A percentile compares a stretch with the other conserved stretches of the same genome.
These are phyloP conservation scores for Amanita phalloides DNA, from an alignment of 768 basidiomycete genomes.

Conservation along the genomic window DNA sequence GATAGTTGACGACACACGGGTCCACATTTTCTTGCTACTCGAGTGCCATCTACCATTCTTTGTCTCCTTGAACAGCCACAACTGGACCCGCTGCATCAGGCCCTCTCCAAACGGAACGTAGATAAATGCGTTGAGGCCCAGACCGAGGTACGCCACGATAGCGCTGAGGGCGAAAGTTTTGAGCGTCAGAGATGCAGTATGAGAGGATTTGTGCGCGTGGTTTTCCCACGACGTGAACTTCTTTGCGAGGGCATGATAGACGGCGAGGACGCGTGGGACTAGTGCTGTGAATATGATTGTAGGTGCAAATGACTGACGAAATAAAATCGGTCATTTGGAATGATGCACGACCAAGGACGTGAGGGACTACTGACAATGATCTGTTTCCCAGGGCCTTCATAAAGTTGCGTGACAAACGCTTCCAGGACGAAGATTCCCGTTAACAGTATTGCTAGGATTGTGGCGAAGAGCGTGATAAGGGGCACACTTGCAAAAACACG, in stretches of 20 bases:
- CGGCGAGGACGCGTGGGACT: slow-evolving; percentile 67
- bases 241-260: slow-evolving; percentile 61
- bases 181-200: slow-evolving; percentile 71
- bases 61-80: slow-evolving; percentile 22
- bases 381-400: slow-evolving; percentile 76
- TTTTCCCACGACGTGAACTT: slow-evolving; percentile 86
- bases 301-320: slow-evolving; percentile 58
- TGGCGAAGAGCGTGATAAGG: slow-evolving; percentile 64
- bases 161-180: slow-evolving; percentile 88
- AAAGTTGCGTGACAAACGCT: slow-evolving; percentile 82
- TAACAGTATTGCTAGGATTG: slow-evolving; percentile 55
- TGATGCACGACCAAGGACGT: neutral
- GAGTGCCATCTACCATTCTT: slow-evolving; percentile 11
- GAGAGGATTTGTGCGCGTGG: slow-evolving; percentile 69
- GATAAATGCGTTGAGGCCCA: slow-evolving; percentile 90
- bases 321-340: neutral
- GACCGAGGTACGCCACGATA: slow-evolving; percentile 83
- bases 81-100: slow-evolving; percentile 54
- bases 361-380: slow-evolving; percentile 50
- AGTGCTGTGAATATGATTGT: slow-evolving; percentile 75
- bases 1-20: slow-evolving; percentile 16
- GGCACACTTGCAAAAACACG: slow-evolving; percentile 61
- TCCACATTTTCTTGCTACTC: slow-evolving; percentile 13
- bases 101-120: slow-evolving; percentile 91
- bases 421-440: slow-evolving; percentile 81